These are phyloP conservation scores for Leccinum pellstonianum DNA, from an alignment of 768 basidiomycete genomes.

Conservation along the genomic window DNA sequence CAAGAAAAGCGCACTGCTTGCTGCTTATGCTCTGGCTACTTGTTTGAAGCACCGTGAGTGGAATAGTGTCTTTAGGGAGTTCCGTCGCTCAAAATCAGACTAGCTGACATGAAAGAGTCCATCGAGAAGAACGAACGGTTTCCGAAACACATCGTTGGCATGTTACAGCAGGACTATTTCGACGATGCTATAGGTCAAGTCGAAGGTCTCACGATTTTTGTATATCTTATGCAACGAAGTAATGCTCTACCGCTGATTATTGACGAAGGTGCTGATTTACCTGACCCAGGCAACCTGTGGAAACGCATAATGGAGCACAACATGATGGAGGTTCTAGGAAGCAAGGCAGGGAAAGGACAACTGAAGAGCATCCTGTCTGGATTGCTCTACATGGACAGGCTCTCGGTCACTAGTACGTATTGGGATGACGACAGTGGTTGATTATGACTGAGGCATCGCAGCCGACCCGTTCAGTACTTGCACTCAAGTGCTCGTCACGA, in stretches of 20 bases:
- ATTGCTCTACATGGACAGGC: neutral
- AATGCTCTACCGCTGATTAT: neutral
- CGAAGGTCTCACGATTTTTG: slow-evolving; percentile 27
- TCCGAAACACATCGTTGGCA: slow-evolving; percentile 13
- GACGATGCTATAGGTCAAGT: slow-evolving; percentile 24
- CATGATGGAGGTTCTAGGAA: slow-evolving; percentile 17
- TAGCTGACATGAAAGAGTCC: slow-evolving; percentile 16
- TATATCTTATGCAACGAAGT: slow-evolving; percentile 21
- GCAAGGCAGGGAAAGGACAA: slow-evolving; percentile 16
- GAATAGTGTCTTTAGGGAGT: neutral
- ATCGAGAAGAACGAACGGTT: slow-evolving; percentile 5
- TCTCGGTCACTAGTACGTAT: slow-evolving; percentile 5
- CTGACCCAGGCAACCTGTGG: slow-evolving; percentile 10
- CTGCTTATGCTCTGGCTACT: slow-evolving; percentile 19
- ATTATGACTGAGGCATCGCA: neutral
- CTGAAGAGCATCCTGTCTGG: slow-evolving; percentile 21
- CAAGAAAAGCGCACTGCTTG: slow-evolving; percentile 19
- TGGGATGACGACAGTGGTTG: no score
- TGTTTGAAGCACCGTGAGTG: slow-evolving; percentile 19
- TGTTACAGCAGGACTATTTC: slow-evolving; percentile 24
- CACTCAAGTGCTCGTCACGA: neutral
- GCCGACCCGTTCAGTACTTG: neutral
- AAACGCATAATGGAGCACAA: slow-evolving; percentile 10
- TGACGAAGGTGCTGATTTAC: neutral
- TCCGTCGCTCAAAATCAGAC: neutral